Evolutionary conservation across 345 rosid species (phyloP).

Genomic region (Eucalyptus tenuipes): DNA sequence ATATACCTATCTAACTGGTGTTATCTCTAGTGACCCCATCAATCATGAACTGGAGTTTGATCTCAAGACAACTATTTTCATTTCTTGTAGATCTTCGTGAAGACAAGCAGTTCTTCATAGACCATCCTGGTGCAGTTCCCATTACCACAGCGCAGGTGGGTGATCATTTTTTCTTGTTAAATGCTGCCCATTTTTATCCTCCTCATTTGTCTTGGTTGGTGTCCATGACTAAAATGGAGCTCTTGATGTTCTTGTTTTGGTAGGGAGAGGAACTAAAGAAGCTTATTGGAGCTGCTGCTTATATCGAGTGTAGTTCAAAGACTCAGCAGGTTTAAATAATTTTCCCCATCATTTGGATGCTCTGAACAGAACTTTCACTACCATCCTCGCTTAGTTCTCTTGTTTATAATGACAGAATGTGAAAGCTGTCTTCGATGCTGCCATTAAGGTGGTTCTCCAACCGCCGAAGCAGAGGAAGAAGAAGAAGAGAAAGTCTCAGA

Average conservation of each 20-base stretch:
- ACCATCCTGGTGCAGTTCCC: slow-evolving; percentile 7
- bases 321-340: slow-evolving; percentile 3
- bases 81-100: slow-evolving; percentile 7
- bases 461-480: slow-evolving; percentile 43
- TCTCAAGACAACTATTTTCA: background rate
- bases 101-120: slow-evolving; percentile 4
- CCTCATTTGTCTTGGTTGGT: background rate
- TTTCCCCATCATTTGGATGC: background rate
- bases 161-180: background rate
- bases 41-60: background rate
- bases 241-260: background rate
- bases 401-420: slow-evolving; percentile 20
- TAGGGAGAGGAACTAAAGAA: slow-evolving; percentile 10
- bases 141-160: slow-evolving; percentile 5
- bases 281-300: slow-evolving; percentile 6
- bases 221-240: background rate
- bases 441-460: slow-evolving; percentile 45
- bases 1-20: background rate
- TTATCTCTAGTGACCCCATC: background rate
- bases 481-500: slow-evolving; percentile 23
- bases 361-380: background rate
- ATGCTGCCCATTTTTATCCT: background rate
- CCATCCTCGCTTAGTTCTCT: background rate
- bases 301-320: slow-evolving; percentile 8
- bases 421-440: slow-evolving; percentile 45